Percentiles rank a stretch among this genome's conserved stretches.
Evolutionary conservation across 2,329 filamentous ascomycete species (phyloP).

Genomic region (Trichoderma arundinaceum): DNA sequence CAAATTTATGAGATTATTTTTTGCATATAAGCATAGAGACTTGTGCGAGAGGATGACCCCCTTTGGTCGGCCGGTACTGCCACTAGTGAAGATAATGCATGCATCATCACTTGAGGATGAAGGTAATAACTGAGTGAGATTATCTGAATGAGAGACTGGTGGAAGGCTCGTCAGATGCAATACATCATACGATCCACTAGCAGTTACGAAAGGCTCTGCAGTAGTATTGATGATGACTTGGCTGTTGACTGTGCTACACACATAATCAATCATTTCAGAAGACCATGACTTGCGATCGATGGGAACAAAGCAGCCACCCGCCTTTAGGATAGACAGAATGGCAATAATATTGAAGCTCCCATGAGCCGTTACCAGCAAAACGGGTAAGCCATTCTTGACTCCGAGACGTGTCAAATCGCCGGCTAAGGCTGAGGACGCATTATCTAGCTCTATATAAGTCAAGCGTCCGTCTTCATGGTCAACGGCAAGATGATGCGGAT

Average conservation of each 20-base stretch:
- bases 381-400: constrained; percentile 8
- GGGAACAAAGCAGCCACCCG: constrained; percentile 28
- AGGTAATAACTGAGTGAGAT: background rate
- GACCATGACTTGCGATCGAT: constrained; percentile 28
- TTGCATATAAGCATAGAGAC: constrained; percentile 23
- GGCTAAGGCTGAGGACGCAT: background rate
- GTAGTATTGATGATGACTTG: constrained; percentile 29
- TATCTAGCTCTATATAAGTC: constrained; percentile 4
- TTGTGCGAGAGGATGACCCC: constrained; percentile 27
- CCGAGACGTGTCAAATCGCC: background rate
- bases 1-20: constrained; percentile 24
- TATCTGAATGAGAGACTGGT: background rate
- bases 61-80: constrained; percentile 23
- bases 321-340: constrained; percentile 25
- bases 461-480: constrained; percentile 25
- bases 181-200: background rate
- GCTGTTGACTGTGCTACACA: constrained; percentile 15
- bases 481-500: constrained; percentile 19
- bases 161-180: constrained; percentile 11
- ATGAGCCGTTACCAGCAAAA: constrained; percentile 24
- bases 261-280: constrained; percentile 17
- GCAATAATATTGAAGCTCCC: constrained; percentile 28
- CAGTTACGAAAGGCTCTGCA: background rate
- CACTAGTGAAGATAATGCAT: constrained; percentile 30
- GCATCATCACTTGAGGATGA: background rate